A percentile compares a stretch with the other conserved stretches of the same genome.
Conservation (phyloP, 768 basidiomycete species). For the Gymnopilus junonius region DNA sequence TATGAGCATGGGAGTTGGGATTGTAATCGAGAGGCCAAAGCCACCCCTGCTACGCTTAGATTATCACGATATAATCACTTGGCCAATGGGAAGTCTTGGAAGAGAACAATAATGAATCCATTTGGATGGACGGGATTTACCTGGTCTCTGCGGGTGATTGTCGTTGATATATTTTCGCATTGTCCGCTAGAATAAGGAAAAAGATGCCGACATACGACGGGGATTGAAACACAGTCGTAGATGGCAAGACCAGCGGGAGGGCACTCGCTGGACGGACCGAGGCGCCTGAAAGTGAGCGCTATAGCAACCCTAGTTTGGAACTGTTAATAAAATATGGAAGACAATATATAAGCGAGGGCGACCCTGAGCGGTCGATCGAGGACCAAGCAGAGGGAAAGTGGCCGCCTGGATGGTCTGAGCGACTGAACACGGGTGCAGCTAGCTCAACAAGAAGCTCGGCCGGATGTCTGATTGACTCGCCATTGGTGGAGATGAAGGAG, state of each 20-base stretch:
- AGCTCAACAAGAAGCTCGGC: too few relatives aligned
- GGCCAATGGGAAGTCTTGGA: neutral
- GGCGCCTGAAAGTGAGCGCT: neutral
- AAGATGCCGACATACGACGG: neutral
- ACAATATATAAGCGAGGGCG: slow-evolving; percentile 4
- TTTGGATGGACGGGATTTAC: neutral
- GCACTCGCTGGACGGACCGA: neutral
- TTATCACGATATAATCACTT: neutral
- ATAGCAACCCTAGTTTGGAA: slow-evolving; percentile 11
- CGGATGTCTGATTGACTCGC: neutral
- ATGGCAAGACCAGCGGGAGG: neutral
- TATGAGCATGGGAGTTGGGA: neutral
- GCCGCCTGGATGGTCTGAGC: neutral
- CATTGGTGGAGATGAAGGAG: slow-evolving; percentile 1
- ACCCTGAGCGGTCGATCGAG: neutral
- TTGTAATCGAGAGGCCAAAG: neutral
- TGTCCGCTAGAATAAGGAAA: slow-evolving; percentile 1
- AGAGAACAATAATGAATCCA: neutral
- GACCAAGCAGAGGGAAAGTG: neutral
- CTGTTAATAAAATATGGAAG: neutral
- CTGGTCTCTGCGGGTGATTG: slow-evolving; percentile 8
- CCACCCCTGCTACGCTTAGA: neutral
- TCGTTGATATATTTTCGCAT: slow-evolving; percentile 13
- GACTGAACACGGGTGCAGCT: too few relatives aligned
- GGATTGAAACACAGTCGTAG: neutral